phyloP scores from a whole-genome alignment of 129 eudicot genomes.

The Rutidosis leptorrhynchoides region DNA sequence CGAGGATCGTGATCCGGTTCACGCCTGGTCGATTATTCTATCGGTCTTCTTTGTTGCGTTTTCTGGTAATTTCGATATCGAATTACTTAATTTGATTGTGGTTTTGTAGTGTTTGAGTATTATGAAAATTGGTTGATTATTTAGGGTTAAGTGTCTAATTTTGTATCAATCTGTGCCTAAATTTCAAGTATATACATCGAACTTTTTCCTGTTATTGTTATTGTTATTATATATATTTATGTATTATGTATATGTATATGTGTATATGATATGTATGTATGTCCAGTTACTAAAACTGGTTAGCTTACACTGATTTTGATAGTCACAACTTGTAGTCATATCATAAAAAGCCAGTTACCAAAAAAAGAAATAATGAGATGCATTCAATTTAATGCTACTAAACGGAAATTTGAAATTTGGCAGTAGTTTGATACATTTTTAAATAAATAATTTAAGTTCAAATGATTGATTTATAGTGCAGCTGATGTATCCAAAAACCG shows the following conservation, averaged over 20 bases:
- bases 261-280: no score
- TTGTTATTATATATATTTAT: no score
- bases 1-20: conserved; percentile 86
- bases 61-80: conserved; percentile 41
- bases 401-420: background rate
- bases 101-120: background rate
- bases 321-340: background rate
- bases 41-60: conserved; percentile 59
- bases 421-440: background rate
- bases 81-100: background rate
- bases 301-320: background rate
- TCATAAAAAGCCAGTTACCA: background rate
- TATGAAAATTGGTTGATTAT: background rate
- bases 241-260: no score
- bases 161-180: background rate
- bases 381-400: no score
- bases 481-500: background rate
- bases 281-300: background rate
- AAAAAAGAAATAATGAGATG: no score
- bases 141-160: background rate
- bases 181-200: background rate
- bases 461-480: no score
- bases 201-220: no score
- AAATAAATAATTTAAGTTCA: background rate
- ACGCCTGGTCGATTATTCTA: conserved; percentile 76